These are phyloP conservation scores for Pochonia chlamydosporia DNA, from an alignment of 2,329 filamentous ascomycete species.

Conservation along the genomic window DNA sequence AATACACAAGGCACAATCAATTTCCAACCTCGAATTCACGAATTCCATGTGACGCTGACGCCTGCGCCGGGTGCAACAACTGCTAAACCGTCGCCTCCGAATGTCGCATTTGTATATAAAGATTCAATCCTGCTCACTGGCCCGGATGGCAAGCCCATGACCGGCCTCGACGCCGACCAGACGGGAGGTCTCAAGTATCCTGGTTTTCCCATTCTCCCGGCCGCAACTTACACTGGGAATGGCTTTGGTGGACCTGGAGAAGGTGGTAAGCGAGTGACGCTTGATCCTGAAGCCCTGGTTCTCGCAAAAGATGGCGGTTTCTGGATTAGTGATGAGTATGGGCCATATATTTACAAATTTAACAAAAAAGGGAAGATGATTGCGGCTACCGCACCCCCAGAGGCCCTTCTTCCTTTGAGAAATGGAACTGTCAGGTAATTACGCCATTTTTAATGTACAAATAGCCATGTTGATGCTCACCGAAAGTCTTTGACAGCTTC, in stretches of 20 bases:
- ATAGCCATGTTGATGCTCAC: too few relatives aligned
- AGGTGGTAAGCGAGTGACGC: conserved; percentile 51
- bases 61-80: conserved; percentile 45
- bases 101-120: conserved; percentile 56
- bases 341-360: conserved; percentile 66
- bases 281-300: conserved; percentile 64
- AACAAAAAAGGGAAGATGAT: conserved; percentile 51
- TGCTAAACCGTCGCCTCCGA: conserved; percentile 48
- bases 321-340: conserved; percentile 68
- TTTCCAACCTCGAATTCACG: conserved; percentile 62
- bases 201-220: conserved; percentile 57
- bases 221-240: conserved; percentile 58
- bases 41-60: conserved; percentile 55
- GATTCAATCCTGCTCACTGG: conserved; percentile 61
- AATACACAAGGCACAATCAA: conserved; percentile 68
- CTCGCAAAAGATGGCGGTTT: conserved; percentile 55
- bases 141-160: conserved; percentile 55
- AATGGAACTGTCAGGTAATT: conserved; percentile 40
- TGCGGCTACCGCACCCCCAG: conserved; percentile 57
- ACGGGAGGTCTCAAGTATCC: conserved; percentile 46
- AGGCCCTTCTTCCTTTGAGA: conserved; percentile 57
- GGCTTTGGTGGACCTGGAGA: conserved; percentile 58
- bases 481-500: conserved; percentile 47
- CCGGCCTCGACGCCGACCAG: conserved; percentile 57
- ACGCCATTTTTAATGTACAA: too few relatives aligned